phyloP scores from a whole-genome alignment of 2,329 filamentous ascomycete genomes.

The Pseudogymnoascus sp. region DNA sequence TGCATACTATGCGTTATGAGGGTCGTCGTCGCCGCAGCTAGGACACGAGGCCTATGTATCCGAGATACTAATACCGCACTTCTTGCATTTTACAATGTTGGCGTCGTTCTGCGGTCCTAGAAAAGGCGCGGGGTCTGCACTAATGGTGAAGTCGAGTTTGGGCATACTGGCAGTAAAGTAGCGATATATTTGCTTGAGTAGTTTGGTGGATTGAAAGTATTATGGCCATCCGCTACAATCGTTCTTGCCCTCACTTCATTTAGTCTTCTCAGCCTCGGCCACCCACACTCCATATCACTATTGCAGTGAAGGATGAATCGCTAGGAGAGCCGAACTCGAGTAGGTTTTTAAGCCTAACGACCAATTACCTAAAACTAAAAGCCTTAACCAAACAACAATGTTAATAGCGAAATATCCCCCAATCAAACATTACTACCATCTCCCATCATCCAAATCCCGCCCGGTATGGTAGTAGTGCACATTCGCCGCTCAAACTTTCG shows the following conservation, averaged over 20 bases:
- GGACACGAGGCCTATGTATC: too few species aligned
- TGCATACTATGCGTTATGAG: too few species aligned
- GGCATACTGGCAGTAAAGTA: too few species aligned
- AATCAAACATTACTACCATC: background rate
- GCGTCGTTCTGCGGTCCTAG: too few species aligned
- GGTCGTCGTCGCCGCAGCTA: too few species aligned
- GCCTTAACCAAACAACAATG: background rate
- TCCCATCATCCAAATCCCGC: background rate
- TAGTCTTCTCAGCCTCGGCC: background rate
- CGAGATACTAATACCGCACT: too few species aligned
- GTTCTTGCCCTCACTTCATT: background rate
- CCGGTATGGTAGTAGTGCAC: background rate
- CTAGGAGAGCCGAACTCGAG: too few species aligned
- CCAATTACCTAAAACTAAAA: background rate
- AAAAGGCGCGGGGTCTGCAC: too few species aligned
- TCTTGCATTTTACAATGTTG: too few species aligned
- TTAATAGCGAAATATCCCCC: background rate
- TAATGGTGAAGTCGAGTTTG: too few species aligned
- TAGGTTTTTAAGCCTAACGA: conserved; percentile 1
- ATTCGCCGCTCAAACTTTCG: conserved; percentile 11
- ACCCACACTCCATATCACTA: background rate
- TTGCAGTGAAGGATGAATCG: background rate
- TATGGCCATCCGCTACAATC: background rate
- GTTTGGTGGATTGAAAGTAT: too few species aligned
- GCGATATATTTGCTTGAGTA: too few species aligned